Base-by-base conservation (phyloP, 495 filamentous ascomycete genomes). In the Cercophora sp. region DNA sequence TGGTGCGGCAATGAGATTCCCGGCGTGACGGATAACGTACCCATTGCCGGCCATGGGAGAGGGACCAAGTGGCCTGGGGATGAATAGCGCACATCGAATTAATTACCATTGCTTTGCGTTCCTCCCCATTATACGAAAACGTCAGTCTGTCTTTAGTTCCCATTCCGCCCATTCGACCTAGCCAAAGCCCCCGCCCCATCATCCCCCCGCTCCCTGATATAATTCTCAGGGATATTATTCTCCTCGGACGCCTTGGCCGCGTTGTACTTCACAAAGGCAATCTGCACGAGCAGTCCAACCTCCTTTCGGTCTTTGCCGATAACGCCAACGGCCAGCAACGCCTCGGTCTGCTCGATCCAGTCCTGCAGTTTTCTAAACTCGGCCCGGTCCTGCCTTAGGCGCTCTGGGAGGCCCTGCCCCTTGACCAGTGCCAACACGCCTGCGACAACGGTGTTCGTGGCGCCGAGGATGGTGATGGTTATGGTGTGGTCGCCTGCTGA, bases 361-460 rank as follows among this genome's bases (percentile, higher is more conserved):
- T 70, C 65, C 42, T 71, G 68, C 5, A 78, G 60, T 22, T 70
- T 64, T 4, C 69, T 41, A 40, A 71, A 71, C 37, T 70, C 70
- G n/a, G 70, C 56, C 19, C 64, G 63, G 41, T 74, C 70, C 40
- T 71, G 67, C 24, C 68, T 60, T 22, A 76, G 48, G 15, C 70
- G 56, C 56, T 71, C 66, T 8, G 71, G 71, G 35, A 74, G 58
- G 0, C 72, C 72, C 5, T 70, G 68, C 1, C 72, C 71, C 51
- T 72, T 73, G 39, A 74, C 58, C n/a, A 74, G 65, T 3, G 76
- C 76, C 10, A 79, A 51, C 0, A 78, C 22, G 11, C 76, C 76
- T 5, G 76, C 76, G 6, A 79, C 58, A n/a, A 76, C 65, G 1
- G 75, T 79, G 52, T 78, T 79, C 47, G 71, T 16, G 1, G 73